Conservation (phyloP, 176 grass and related monocot species). For the Zoysia pacifica region DNA sequence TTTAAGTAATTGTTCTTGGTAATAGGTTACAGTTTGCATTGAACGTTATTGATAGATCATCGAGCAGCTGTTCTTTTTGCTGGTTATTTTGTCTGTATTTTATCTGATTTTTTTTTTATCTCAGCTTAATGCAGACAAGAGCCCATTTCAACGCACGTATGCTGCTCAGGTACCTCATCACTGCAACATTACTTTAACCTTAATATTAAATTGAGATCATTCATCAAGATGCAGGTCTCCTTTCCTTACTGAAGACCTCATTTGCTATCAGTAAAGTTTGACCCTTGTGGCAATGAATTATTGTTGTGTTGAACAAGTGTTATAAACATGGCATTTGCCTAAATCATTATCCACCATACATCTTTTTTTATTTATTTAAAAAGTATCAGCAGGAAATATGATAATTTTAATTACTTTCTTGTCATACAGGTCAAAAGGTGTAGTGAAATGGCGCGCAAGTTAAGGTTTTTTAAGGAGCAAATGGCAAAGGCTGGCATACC, state of each 20-base stretch:
- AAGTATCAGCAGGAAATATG: not conserved
- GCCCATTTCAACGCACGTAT: conserved; percentile 92
- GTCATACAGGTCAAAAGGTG: conserved; percentile 82
- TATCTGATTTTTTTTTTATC: conserved; percentile 28
- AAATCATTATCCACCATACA: not conserved
- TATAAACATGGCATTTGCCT: conserved; percentile 18
- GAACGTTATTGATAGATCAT: conserved; percentile 14
- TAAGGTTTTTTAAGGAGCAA: conserved; percentile 84
- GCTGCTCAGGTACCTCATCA: conserved; percentile 72
- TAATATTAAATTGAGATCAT: not conserved
- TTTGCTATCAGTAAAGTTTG: not conserved
- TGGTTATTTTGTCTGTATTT: not conserved
- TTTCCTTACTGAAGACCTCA: not conserved
- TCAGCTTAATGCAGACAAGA: conserved; percentile 98
- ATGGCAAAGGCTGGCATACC: conserved; percentile 74
- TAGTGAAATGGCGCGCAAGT: conserved; percentile 86
- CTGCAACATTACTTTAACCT: not conserved
- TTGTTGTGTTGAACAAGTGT: not conserved
- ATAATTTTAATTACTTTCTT: not conserved
- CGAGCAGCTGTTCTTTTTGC: not conserved
- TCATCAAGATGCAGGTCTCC: not conserved
- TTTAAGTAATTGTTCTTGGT: not conserved
- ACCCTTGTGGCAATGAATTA: not conserved
- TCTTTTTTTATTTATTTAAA: conserved; percentile 9
- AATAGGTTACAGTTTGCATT: not conserved